These are phyloP conservation scores for Huntiella savannae DNA, from an alignment of 2,329 filamentous ascomycete genomes.

Conservation along the genomic window DNA sequence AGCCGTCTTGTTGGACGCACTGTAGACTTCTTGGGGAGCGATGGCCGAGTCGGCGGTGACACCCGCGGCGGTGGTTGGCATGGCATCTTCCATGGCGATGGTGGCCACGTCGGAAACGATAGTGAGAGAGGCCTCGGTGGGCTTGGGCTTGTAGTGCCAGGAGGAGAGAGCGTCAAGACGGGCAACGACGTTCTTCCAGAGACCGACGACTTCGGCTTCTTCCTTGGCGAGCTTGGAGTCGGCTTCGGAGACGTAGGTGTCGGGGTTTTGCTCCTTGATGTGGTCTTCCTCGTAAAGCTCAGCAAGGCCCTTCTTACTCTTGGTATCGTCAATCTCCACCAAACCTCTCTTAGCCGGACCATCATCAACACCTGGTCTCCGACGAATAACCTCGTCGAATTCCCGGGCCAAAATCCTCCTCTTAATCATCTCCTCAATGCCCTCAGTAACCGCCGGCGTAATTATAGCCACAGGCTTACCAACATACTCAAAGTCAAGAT, in stretches of 20 bases:
- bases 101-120: constrained; percentile 84
- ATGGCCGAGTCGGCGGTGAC: constrained; percentile 54
- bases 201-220: constrained; percentile 59
- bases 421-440: constrained; percentile 87
- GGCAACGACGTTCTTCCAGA: constrained; percentile 66
- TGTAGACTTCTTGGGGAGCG: constrained; percentile 88
- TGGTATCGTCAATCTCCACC: constrained; percentile 69
- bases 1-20: constrained; percentile 37
- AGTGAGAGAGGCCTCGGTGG: constrained; percentile 59
- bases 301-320: constrained; percentile 70
- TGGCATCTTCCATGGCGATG: constrained; percentile 84
- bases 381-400: constrained; percentile 77
- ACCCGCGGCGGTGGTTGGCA: constrained; percentile 63
- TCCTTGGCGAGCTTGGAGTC: constrained; percentile 69
- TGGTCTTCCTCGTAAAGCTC: constrained; percentile 93
- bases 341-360: constrained; percentile 49
- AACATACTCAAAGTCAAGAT: constrained; percentile 85
- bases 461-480: constrained; percentile 92
- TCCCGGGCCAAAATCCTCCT: constrained; percentile 73
- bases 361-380: constrained; percentile 50
- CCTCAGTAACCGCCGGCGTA: constrained; percentile 75
- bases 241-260: constrained; percentile 58
- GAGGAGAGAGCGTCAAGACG: constrained; percentile 79
- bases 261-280: constrained; percentile 55
- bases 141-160: constrained; percentile 90